Base-by-base conservation (phyloP, 495 filamentous ascomycete genomes). In the Daldinia decipiens region DNA sequence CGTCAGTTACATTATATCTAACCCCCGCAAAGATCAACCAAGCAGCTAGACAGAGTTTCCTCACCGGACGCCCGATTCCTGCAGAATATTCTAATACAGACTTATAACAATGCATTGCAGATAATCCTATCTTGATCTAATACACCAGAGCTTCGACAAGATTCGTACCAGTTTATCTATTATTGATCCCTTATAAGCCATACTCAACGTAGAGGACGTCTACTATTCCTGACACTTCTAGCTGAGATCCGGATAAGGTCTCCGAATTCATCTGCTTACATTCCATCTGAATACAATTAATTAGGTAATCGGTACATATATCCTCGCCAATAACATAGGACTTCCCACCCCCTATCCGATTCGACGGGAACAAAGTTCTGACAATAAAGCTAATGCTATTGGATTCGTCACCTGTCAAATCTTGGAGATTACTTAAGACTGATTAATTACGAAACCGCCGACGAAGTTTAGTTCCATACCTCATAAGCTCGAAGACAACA, bases 301-400 rank as follows among this genome's bases (percentile, higher is more conserved):
- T 36, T 13, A 36, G 1, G 21, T 24, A 24, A 36, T 36, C 13
- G 12, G 34, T 5, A 36, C 11, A 34, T 34, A 45, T 45, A 45
- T 19, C 40, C 0, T 3, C n/a, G n/a, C 17, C 0, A 36, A 36
- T 5, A 36, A 0, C 5, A 24, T 47, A 21, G 6, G 43, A 24
- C 43, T 24, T 21, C 43, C 9, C 5, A 29, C 13, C n/a, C 24
- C 50, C 27, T 29, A 17, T 31, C 12, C 24, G 15, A 53, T 12
- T 53, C 6, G 26, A 53, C 12, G 34, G 34, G 34, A 53, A 53
- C 50, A 53, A 53, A 32, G 60, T 63, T 45, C 34, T 43, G 26
- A 31, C 24, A 31, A 3, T 1, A 31, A 31, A 53, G 50, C 26
- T 53, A n/a, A 53, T 17, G 2, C 4, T 2, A 31, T 31, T 17